Conservation (phyloP, 2,329 filamentous ascomycete genomes). For the Sclerotinia sclerotiorum region DNA sequence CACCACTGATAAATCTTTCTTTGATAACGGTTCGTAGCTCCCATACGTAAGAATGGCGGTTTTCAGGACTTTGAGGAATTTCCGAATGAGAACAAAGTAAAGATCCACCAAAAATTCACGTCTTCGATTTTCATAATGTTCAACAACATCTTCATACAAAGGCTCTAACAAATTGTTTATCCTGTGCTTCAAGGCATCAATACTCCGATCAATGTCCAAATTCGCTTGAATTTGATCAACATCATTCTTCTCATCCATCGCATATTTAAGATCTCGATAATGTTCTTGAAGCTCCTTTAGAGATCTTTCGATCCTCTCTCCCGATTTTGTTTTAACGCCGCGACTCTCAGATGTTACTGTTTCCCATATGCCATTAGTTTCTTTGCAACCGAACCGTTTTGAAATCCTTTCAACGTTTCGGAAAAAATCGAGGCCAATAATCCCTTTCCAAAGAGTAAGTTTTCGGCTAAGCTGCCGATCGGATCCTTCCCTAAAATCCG, state of each 20-base stretch:
- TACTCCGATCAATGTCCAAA: background rate
- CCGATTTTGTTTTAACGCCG: background rate
- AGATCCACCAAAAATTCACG: background rate
- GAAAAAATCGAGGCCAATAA: background rate
- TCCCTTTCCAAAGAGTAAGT: background rate
- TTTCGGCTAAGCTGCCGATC: background rate
- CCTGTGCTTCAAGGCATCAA: background rate
- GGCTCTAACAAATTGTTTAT: background rate
- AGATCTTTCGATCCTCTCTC: background rate
- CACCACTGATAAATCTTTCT: background rate
- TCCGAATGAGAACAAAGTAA: background rate
- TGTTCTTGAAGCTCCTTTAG: background rate
- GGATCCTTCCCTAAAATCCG: background rate
- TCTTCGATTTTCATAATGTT: background rate
- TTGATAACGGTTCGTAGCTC: background rate
- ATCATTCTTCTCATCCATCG: background rate
- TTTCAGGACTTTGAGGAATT: background rate
- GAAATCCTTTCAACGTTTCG: background rate
- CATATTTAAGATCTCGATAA: background rate
- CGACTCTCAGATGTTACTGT: background rate
- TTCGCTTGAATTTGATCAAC: background rate
- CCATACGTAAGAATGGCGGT: slow-evolving; percentile 1
- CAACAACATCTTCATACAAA: background rate
- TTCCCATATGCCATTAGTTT: background rate
- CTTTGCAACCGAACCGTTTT: background rate